A percentile compares a stretch with the other conserved stretches of the same genome.
These are phyloP conservation scores for Naganishia liquefaciens DNA, from an alignment of 1,284 basidiomycete species.

Conservation along the genomic window DNA sequence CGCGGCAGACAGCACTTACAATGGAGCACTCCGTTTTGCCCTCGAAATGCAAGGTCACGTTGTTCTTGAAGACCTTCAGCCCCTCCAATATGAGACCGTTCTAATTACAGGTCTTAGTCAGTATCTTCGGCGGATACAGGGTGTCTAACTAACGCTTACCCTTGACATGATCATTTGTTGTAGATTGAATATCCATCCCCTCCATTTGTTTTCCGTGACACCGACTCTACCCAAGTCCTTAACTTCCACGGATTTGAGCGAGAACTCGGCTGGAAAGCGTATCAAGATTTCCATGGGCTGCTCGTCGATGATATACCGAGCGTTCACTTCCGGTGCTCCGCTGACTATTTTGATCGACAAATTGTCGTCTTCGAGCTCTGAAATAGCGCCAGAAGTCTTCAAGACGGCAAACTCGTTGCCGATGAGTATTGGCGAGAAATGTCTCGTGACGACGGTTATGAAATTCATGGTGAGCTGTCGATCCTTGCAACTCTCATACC, in stretches of 20 bases:
- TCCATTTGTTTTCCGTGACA: constrained; percentile 86
- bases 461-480: constrained; percentile 77
- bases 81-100: constrained; percentile 91
- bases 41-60: constrained; percentile 86
- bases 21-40: constrained; percentile 93
- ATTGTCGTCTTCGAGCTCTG: constrained; percentile 76
- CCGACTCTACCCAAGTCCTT: constrained; percentile 81
- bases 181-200: constrained; percentile 89
- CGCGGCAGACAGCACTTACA: constrained; percentile 28
- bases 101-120: constrained; percentile 52
- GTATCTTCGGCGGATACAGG: not conserved
- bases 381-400: constrained; percentile 64
- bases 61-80: constrained; percentile 90
- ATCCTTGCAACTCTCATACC: constrained; percentile 86
- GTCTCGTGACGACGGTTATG: constrained; percentile 73
- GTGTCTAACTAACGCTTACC: constrained; percentile 56
- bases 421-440: constrained; percentile 90
- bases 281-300: constrained; percentile 89
- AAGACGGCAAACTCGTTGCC: constrained; percentile 76
- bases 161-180: constrained; percentile 88
- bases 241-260: constrained; percentile 83
- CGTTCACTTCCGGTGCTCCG: constrained; percentile 67
- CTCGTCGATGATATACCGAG: constrained; percentile 83
- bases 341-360: constrained; percentile 73
- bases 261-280: constrained; percentile 86